These are phyloP conservation scores for Micromonas pusilla DNA, from an alignment of 139 green algal genomes.

Conservation along the genomic window DNA sequence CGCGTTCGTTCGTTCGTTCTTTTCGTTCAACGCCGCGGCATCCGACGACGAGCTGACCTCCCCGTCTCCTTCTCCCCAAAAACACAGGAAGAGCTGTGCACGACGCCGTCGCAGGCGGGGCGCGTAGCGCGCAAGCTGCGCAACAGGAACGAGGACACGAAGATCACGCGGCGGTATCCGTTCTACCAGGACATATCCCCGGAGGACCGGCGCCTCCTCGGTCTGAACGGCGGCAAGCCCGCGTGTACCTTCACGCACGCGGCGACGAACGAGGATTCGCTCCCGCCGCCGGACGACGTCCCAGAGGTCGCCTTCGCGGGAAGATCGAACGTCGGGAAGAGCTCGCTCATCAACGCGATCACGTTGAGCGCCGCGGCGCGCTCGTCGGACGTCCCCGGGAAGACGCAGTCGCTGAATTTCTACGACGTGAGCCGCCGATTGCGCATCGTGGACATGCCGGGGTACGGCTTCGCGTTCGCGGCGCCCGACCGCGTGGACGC, in stretches of 20 bases:
- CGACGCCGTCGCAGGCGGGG: constrained; percentile 2
- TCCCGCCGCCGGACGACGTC: not conserved
- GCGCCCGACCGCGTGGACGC: not conserved
- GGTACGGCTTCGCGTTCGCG: constrained; percentile 21
- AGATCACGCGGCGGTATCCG: not conserved
- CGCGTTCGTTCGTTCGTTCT: no score
- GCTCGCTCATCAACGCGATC: constrained; percentile 13
- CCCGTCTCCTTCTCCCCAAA: no score
- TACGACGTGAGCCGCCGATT: constrained; percentile 1
- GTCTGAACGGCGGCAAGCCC: not conserved
- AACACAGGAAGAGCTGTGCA: not conserved
- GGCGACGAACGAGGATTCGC: not conserved
- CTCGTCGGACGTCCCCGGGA: constrained; percentile 10
- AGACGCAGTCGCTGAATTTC: constrained; percentile 21
- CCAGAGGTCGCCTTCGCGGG: constrained; percentile 17
- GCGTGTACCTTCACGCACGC: not conserved
- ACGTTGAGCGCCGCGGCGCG: not conserved
- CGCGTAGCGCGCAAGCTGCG: not conserved
- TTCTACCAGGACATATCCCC: constrained; percentile 1
- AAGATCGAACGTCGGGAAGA: constrained; percentile 21
- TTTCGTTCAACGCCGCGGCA: no score
- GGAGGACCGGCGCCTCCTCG: not conserved
- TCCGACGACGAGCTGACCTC: no score
- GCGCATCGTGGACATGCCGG: constrained; percentile 13
- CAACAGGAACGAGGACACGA: not conserved